Evolutionary conservation across 2,329 filamentous ascomycete species (phyloP).

Genomic region (Neocucurbitaria cava): DNA sequence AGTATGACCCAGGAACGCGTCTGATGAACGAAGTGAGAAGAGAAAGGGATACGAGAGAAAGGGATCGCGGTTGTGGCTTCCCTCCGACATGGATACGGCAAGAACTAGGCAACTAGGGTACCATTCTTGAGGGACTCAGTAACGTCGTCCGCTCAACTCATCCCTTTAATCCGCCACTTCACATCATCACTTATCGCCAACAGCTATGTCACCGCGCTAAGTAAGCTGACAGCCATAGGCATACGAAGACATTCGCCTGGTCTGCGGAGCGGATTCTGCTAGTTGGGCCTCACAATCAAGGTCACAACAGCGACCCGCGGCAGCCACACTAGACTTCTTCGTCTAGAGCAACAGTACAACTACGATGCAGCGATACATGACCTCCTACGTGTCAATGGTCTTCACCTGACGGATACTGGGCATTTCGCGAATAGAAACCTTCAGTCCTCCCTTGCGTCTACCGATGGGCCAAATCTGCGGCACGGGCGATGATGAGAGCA

Average conservation of each 20-base stretch:
- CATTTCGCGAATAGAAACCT: background rate
- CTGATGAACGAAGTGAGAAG: background rate
- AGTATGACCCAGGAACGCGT: background rate
- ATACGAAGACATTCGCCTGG: too few relatives aligned
- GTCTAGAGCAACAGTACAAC: background rate
- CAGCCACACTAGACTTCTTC: background rate
- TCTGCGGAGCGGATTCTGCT: background rate
- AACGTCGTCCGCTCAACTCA: conserved; percentile 7
- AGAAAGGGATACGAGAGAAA: background rate
- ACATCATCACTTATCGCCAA: background rate
- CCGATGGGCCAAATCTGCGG: background rate
- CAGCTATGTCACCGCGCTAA: background rate
- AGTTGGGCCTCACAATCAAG: background rate
- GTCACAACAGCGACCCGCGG: background rate
- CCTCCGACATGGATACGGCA: conserved; percentile 24
- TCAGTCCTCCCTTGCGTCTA: background rate
- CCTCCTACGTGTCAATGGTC: background rate
- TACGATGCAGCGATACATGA: background rate
- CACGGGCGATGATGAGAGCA: background rate
- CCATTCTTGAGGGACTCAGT: conserved; percentile 20
- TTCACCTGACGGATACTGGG: background rate
- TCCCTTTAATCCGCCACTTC: conserved; percentile 5
- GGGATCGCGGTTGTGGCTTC: conserved; percentile 14
- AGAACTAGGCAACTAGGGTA: conserved; percentile 32
- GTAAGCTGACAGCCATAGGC: background rate